phyloP scores from a whole-genome alignment of 352 stramenopile species.

The Aphanomyces astaci region DNA sequence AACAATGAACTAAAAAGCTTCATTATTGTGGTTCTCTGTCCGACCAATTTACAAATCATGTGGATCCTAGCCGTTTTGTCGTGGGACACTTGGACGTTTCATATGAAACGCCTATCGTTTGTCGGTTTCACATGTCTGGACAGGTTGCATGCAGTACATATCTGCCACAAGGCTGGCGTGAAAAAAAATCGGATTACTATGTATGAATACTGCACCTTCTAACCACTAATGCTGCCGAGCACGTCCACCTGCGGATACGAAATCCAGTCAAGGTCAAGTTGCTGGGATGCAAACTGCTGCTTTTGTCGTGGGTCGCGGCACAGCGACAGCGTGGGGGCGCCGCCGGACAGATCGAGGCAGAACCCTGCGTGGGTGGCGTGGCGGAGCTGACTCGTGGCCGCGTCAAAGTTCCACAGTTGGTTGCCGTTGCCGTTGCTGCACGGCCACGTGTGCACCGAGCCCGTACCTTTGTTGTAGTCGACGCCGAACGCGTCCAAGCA shows the following conservation, averaged over 20 bases:
- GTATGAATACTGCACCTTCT: no score
- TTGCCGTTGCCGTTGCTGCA: slow-evolving; percentile 49
- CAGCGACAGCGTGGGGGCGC: neutral
- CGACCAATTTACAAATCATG: no score
- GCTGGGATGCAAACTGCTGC: neutral
- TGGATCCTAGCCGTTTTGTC: neutral
- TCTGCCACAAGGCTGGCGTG: no score
- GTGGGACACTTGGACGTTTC: neutral
- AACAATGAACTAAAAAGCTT: no score
- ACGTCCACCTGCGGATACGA: neutral
- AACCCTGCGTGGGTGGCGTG: slow-evolving; percentile 42
- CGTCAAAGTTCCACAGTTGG: slow-evolving; percentile 58
- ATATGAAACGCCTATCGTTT: neutral
- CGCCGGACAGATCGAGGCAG: slow-evolving; percentile 38
- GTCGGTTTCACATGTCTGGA: no score
- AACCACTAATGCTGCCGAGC: no score
- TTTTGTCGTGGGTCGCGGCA: neutral
- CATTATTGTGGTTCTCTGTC: neutral
- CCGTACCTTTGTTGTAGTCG: neutral
- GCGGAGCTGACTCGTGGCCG: slow-evolving; percentile 34
- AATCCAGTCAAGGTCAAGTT: slow-evolving; percentile 9
- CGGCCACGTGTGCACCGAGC: slow-evolving; percentile 33
- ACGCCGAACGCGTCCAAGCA: neutral
- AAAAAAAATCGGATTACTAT: no score
- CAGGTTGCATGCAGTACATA: no score